These are phyloP conservation scores for Termitomyces titanicus DNA, from an alignment of 768 basidiomycete species.

Conservation along the genomic window DNA sequence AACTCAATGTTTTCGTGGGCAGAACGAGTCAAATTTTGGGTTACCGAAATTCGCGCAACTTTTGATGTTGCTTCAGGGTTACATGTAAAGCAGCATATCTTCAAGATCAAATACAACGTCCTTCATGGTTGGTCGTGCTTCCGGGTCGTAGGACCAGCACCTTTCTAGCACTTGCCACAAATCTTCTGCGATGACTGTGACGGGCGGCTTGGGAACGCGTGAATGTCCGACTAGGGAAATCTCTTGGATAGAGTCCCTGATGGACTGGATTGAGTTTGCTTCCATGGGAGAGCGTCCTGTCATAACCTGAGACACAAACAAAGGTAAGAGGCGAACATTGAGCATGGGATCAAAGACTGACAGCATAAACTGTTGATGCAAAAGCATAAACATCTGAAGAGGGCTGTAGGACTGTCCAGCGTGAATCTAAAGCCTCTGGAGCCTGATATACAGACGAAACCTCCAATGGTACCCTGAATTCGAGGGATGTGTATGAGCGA, in stretches of 20 bases:
- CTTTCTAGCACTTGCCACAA: slow-evolving; percentile 3
- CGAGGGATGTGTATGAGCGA: background rate
- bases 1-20: background rate
- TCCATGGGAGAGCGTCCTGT: slow-evolving; percentile 7
- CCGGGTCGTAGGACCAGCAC: slow-evolving; percentile 4
- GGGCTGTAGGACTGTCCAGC: background rate
- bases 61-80: background rate
- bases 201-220: background rate
- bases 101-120: slow-evolving; percentile 4
- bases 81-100: slow-evolving; percentile 9
- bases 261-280: background rate
- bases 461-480: background rate
- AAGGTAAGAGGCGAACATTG: background rate
- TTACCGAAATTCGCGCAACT: background rate
- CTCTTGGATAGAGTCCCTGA: background rate
- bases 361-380: slow-evolving; percentile 7
- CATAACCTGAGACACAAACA: slow-evolving; percentile 7
- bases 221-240: background rate
- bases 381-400: slow-evolving; percentile 14
- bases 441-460: slow-evolving; percentile 9
- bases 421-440: slow-evolving; percentile 4
- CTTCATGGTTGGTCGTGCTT: background rate
- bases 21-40: background rate
- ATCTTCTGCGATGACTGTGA: background rate
- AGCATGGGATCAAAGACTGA: background rate